These are phyloP conservation scores for Coemansia sp. DNA, from an alignment of 192 early-diverging fungal genomes.

Conservation along the genomic window DNA sequence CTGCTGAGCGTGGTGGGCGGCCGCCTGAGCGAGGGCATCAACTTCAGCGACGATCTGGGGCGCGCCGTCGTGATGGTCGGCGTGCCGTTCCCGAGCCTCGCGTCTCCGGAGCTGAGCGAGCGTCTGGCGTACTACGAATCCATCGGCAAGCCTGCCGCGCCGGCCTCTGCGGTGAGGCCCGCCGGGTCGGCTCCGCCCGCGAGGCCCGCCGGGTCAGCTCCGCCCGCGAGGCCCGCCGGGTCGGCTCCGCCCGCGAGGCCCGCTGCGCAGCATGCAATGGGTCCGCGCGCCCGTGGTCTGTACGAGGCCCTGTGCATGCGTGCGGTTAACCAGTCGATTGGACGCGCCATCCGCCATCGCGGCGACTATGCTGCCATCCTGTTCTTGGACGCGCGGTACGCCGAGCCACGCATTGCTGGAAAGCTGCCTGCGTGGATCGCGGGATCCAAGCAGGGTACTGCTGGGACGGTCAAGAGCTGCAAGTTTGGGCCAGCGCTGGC, in stretches of 20 bases:
- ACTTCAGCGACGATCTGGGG: slow-evolving; percentile 84
- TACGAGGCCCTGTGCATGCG: slow-evolving; percentile 93
- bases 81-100: slow-evolving; percentile 80
- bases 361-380: slow-evolving; percentile 84
- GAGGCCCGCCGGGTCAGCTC: no score
- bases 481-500: slow-evolving; percentile 30
- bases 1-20: slow-evolving; percentile 90
- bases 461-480: not conserved
- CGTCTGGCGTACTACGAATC: slow-evolving; percentile 27
- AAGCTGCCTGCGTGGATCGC: slow-evolving; percentile 72
- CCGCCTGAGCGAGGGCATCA: slow-evolving; percentile 92
- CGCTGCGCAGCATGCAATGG: slow-evolving; percentile 23
- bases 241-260: no score
- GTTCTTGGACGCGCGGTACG: slow-evolving; percentile 70
- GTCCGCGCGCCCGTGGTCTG: slow-evolving; percentile 52
- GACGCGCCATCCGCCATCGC: slow-evolving; percentile 88
- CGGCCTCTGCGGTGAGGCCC: not conserved
- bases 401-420: slow-evolving; percentile 35
- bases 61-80: slow-evolving; percentile 86
- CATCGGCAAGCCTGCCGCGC: not conserved
- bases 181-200: no score
- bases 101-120: slow-evolving; percentile 72
- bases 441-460: not conserved
- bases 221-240: no score
- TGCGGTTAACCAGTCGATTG: slow-evolving; percentile 89